Percentiles rank a stretch among this genome's conserved stretches.
Conservation (phyloP, 2,329 filamentous ascomycete species). For the Claviceps maximensis region DNA sequence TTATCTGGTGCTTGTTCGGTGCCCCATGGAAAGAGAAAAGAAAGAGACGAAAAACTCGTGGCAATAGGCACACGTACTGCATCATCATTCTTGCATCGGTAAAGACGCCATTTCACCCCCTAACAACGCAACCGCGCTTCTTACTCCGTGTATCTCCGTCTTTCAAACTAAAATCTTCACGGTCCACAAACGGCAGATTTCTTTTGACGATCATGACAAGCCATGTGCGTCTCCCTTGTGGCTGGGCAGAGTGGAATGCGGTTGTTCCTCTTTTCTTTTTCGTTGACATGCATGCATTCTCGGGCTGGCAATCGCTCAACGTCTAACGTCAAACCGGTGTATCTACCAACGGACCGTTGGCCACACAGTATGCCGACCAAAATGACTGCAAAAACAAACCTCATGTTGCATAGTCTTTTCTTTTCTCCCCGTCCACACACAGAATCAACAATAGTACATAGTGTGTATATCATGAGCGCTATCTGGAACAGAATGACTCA, state of each 20-base stretch:
- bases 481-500: not conserved
- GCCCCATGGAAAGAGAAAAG: not conserved
- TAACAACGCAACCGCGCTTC: not conserved
- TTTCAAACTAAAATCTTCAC: not conserved
- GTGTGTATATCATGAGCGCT: not conserved
- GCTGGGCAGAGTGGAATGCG: not conserved
- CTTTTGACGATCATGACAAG: not conserved
- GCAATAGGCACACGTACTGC: too few relatives aligned
- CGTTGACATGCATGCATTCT: not conserved
- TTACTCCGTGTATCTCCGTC: not conserved
- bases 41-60: not conserved
- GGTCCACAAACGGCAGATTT: not conserved
- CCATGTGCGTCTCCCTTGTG: not conserved
- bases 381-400: not conserved
- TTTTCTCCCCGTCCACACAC: not conserved
- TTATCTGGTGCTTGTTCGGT: not conserved
- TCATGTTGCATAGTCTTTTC: not conserved
- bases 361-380: not conserved
- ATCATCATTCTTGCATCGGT: too few relatives aligned
- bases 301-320: not conserved
- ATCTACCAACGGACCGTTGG: not conserved
- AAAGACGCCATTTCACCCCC: too few relatives aligned
- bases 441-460: not conserved
- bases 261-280: not conserved
- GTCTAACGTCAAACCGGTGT: not conserved